A percentile compares a stretch with the other conserved stretches of the same genome.
Conservation (phyloP, 345 rosid species). For the Acer negundo region DNA sequence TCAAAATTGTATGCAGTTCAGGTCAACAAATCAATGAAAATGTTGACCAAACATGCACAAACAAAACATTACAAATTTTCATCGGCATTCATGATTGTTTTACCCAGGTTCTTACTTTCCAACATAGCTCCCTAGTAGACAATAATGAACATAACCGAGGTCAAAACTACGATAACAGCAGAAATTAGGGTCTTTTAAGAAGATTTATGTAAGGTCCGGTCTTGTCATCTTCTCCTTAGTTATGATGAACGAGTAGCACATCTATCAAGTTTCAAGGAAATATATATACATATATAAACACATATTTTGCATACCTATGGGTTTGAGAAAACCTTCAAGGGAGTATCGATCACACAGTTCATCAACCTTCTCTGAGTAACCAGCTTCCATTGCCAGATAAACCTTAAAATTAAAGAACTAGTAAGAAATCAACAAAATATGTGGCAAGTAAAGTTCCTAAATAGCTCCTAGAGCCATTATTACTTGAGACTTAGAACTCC, state of each 20-base stretch:
- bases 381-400: conserved; percentile 98
- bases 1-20: background rate
- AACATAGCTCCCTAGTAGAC: background rate
- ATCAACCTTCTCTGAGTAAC: conserved; percentile 89
- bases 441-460: no score
- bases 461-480: no score
- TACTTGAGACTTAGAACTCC: no score
- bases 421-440: background rate
- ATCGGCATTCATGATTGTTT: background rate
- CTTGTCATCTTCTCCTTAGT: conserved; percentile 6
- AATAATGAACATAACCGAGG: conserved; percentile 6
- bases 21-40: background rate
- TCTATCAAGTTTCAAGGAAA: conserved; percentile 12
- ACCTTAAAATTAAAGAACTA: conserved; percentile 46
- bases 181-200: background rate
- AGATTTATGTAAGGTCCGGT: background rate
- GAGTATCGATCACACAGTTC: conserved; percentile 79
- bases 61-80: background rate
- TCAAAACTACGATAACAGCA: background rate
- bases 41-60: background rate
- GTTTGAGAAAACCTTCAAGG: conserved; percentile 70
- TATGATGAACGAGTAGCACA: conserved; percentile 6
- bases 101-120: background rate
- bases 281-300: background rate
- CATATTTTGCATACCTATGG: conserved; percentile 42